Evolutionary conservation across 169 alveolate genomes (phyloP), one percentile per base, ranked within the genome.

Genomic region (Eimeria sp.): DNA sequence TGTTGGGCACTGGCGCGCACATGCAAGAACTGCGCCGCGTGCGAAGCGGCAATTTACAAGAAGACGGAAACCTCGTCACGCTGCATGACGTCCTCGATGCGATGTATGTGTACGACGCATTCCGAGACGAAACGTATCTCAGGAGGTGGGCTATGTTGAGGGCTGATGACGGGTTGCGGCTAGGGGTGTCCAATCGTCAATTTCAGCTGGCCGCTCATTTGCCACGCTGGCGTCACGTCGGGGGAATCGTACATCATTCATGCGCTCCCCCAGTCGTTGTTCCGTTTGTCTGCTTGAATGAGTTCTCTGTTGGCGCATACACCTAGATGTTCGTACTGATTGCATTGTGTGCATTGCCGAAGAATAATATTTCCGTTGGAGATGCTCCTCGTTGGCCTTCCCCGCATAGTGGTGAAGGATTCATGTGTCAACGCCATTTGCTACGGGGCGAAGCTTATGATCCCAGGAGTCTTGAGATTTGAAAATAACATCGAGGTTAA

Each of bases 21-120:
- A 99, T 99, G 99, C 99, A 99, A 98, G 99, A 99, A 97, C 99
- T 99, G 76, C 98, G 99, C 96, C 98, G 99, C 95, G 99, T 99
- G 27, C 97, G 99, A 93, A 98, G 99, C 22, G 98, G 95, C n/a
- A 89, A 89, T 78, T 72, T 89, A 47, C 61, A 78, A n/a, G 95
- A 89, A 65, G 99, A 99, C 97, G 99, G 99, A 96, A 99, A 99
- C 75, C 98, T 99, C 96, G 97, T 99, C 99, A 99, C 99, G 43
- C 99, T 99, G 99, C 99, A 99, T 97, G 99, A 99, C 97, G 99
- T 99, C 76, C 98, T 99, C 88, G 99, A 99, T 97, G 99, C 99
- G 54, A 99, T 99, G 97, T 98, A 98, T 96, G 96, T 98, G 70
- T 97, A 98, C 98, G 98, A 93, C 98, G 82, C 94, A 54, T 70